Conservation (phyloP, 495 filamentous ascomycete species). For the Aspergillus wentii region DNA sequence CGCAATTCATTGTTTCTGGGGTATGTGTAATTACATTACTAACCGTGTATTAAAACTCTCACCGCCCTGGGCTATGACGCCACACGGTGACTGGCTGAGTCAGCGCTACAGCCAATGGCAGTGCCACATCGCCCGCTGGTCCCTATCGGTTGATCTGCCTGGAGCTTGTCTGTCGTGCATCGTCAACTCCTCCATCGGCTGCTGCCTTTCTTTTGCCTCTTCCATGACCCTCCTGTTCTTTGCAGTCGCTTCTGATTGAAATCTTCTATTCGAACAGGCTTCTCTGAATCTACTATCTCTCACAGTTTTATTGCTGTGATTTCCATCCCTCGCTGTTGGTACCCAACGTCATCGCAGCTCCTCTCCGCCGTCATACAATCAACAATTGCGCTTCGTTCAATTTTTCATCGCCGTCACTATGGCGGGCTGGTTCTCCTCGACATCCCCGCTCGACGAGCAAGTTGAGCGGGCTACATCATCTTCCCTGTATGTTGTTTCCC, state of each 20-base stretch:
- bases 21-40: too few species aligned
- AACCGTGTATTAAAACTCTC: too few species aligned
- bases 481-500: constrained; percentile 61
- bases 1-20: too few species aligned
- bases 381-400: constrained; percentile 5
- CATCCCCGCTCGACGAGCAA: constrained; percentile 89
- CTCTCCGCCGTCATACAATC: neutral
- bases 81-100: constrained; percentile 2
- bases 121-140: too few species aligned
- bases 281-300: neutral
- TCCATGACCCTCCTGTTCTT: neutral
- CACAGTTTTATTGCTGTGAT: neutral
- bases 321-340: constrained; percentile 1
- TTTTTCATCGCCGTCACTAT: constrained; percentile 47
- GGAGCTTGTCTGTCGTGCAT: constrained; percentile 11
- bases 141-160: constrained; percentile 11
- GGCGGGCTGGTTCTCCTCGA: constrained; percentile 87
- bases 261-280: neutral
- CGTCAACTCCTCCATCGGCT: constrained; percentile 2
- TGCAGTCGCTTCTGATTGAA: neutral
- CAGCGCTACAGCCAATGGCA: too few species aligned
- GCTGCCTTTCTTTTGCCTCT: neutral
- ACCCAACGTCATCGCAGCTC: constrained; percentile 22
- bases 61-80: constrained; percentile 15
- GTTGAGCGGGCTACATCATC: constrained; percentile 91